phyloP scores from a whole-genome alignment of 805 yeast species.

The Cyberlindnera bimundalis region DNA sequence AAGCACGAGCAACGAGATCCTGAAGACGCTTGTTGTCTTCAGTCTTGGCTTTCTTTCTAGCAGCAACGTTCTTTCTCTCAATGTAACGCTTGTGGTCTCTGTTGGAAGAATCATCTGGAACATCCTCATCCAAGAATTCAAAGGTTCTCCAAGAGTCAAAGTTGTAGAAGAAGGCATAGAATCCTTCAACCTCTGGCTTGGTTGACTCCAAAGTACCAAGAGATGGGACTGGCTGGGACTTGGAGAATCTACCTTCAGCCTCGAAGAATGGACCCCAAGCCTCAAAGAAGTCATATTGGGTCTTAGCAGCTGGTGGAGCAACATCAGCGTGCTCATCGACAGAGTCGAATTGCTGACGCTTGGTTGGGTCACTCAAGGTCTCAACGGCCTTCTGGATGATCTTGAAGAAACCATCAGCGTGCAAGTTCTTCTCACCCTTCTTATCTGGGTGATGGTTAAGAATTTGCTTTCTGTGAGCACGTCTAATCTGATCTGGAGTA shows the following conservation, averaged over 20 bases:
- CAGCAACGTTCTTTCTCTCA: conserved; percentile 95
- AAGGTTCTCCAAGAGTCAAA: conserved; percentile 98
- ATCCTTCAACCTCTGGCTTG: conserved; percentile 78
- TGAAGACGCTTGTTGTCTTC: conserved; percentile 91
- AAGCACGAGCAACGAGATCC: conserved; percentile 83
- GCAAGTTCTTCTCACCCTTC: conserved; percentile 87
- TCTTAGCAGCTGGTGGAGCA: conserved; percentile 64
- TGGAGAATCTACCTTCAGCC: conserved; percentile 89
- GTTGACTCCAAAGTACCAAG: conserved; percentile 68
- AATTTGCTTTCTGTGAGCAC: conserved; percentile 96
- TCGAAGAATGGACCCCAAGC: conserved; percentile 92
- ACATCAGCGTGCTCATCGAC: conserved; percentile 90
- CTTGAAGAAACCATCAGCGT: conserved; percentile 95
- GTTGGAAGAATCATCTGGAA: conserved; percentile 98
- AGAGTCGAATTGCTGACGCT: conserved; percentile 93
- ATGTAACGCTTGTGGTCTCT: conserved; percentile 99
- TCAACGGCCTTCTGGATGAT: conserved; percentile 97
- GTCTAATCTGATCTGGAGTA: conserved; percentile 87
- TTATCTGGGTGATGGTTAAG: conserved; percentile 98
- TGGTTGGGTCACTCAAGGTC: conserved; percentile 76
- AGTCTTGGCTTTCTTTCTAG: conserved; percentile 95
- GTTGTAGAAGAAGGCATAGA: conserved; percentile 89
- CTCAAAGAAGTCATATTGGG: conserved; percentile 78
- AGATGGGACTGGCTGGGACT: conserved; percentile 81
- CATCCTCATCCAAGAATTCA: conserved; percentile 98